Percentiles rank a stretch among this genome's conserved stretches.
These are phyloP conservation scores for Schizopora paradoxa DNA, from an alignment of 1,284 basidiomycete species.

Conservation along the genomic window DNA sequence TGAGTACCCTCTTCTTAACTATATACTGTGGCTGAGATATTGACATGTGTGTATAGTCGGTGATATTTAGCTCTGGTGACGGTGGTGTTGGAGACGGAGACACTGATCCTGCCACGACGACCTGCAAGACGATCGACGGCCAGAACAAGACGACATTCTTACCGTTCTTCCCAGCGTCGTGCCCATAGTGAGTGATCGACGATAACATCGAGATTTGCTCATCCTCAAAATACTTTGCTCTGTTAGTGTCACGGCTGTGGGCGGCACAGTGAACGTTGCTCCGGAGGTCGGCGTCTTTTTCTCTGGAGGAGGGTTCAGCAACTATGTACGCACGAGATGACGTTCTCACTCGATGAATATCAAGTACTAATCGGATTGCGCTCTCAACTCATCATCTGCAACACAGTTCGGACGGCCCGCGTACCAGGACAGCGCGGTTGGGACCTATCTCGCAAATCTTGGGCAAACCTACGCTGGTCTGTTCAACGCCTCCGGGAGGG, in stretches of 20 bases:
- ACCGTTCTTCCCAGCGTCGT: conserved; percentile 54
- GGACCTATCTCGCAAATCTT: conserved; percentile 39
- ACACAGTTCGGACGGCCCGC: conserved; percentile 50
- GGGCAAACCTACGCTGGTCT: conserved; percentile 46
- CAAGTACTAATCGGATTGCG: neutral
- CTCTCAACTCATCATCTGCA: neutral
- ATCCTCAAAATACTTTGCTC: too few species aligned
- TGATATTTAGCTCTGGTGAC: conserved; percentile 64
- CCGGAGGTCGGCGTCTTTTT: conserved; percentile 50
- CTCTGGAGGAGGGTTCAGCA: conserved; percentile 66
- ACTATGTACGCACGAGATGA: conserved; percentile 35
- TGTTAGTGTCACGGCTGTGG: conserved; percentile 43
- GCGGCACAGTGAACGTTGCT: conserved; percentile 47
- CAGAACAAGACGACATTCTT: conserved; percentile 49
- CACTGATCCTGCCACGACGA: conserved; percentile 40
- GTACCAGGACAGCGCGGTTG: conserved; percentile 45
- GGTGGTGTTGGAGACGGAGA: conserved; percentile 63
- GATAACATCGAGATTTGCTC: too few species aligned
- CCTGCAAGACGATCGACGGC: conserved; percentile 58
- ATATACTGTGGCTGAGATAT: too few species aligned
- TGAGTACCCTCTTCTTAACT: too few species aligned
- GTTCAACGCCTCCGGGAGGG: conserved; percentile 51
- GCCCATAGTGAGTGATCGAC: conserved; percentile 45
- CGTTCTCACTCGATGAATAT: too few species aligned
- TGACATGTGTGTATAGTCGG: too few species aligned